Evolutionary conservation across 495 filamentous ascomycete species (phyloP), one percentile per base, ranked within the genome.

Genomic region (Stereocaulon alpinum): DNA sequence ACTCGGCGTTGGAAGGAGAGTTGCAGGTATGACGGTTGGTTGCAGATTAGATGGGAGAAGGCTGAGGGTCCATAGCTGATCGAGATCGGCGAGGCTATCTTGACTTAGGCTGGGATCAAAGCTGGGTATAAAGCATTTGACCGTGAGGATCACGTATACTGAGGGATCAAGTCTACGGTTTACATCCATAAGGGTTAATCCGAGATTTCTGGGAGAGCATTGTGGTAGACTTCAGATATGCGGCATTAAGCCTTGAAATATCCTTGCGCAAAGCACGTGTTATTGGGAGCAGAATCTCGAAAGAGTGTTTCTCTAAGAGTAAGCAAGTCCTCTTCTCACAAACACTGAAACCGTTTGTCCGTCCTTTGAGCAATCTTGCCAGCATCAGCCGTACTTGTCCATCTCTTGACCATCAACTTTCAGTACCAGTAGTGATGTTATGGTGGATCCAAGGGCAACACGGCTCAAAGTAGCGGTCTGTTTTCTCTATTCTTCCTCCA

Each of bases 341-440:
- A 37, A 3, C 34, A 54, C 29, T 24, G 37, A 47, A 58, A 3
- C 32, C 37, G 20, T 45, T 43, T 24, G 9, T 37, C 20, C 40
- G 29, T 18, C 48, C 20, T 30, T n/a, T 48, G 40, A 52, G 27
- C 48, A 45, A 37, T 45, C 27, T 59, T 59, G 58, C 41, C 40
- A 43, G 34, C 29, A 58, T 27, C 11, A 44, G 22, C 14, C 48
- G 43, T 44, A n/a, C 24, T 41, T 7, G 44, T 49, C 32, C 12
- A 9, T 42, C 40, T 40, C 45, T 58, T 58, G 30, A n/a, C 44
- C 34, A 42, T 48, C 45, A 24, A 44, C 29, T 30, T 57, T 50
- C 45, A 17, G 27, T 4, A 50, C 32, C 56, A 58, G 44, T 15
- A 40, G 55, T n/a, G 32, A 57, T 62, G 24, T 50, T 34, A 51